phyloP scores from a whole-genome alignment of 805 yeast genomes.

The Zygosaccharomyces kombuchaensis region DNA sequence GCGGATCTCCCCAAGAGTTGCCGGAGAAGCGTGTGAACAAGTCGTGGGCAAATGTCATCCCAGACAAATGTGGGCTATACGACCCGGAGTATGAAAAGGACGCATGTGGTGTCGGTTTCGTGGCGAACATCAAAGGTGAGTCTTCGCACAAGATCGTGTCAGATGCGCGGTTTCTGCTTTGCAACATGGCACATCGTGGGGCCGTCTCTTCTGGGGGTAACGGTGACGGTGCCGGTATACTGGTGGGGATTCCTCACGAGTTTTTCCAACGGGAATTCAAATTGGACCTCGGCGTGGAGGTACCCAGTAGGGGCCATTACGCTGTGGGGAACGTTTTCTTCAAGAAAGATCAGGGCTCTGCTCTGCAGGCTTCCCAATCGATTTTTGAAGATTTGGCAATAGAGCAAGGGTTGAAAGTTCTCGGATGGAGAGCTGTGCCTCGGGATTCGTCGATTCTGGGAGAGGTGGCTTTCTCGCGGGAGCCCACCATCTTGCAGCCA shows the following conservation, averaged over 20 bases:
- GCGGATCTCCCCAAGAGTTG: slow-evolving; percentile 23
- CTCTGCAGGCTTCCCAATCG: slow-evolving; percentile 61
- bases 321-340: slow-evolving; percentile 94
- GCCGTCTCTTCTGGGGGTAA: slow-evolving; percentile 96
- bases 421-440: slow-evolving; percentile 95
- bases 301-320: slow-evolving; percentile 81
- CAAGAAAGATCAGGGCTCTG: slow-evolving; percentile 61
- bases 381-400: slow-evolving; percentile 80
- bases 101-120: slow-evolving; percentile 98
- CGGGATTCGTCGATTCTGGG: slow-evolving; percentile 92
- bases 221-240: slow-evolving; percentile 98
- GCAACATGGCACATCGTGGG: slow-evolving; percentile 99
- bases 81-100: slow-evolving; percentile 93
- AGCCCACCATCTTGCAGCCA: slow-evolving; percentile 91
- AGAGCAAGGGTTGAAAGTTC: slow-evolving; percentile 70
- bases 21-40: slow-evolving; percentile 41
- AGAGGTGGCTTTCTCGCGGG: slow-evolving; percentile 90
- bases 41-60: slow-evolving; percentile 91
- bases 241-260: slow-evolving; percentile 86
- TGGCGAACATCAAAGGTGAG: slow-evolving; percentile 86
- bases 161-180: slow-evolving; percentile 79
- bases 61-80: slow-evolving; percentile 82
- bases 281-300: slow-evolving; percentile 56
- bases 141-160: slow-evolving; percentile 88
- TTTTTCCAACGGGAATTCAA: slow-evolving; percentile 82